Conservation (phyloP, 2,329 filamentous ascomycete genomes). For the Penicillium crustosum region DNA sequence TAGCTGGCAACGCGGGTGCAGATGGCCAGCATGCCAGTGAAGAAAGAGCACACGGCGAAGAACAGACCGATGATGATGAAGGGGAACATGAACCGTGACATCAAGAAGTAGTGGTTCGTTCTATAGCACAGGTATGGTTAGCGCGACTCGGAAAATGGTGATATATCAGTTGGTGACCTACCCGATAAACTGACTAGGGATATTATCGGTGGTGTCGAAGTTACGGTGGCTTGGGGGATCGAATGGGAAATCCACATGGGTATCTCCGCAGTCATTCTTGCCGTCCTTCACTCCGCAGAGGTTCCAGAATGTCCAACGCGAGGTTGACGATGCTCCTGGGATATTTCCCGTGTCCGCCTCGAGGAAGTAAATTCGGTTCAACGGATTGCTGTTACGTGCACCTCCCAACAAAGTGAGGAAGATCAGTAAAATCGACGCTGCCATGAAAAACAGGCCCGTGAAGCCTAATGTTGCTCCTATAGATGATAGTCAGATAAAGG, state of each 20-base stretch:
- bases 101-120: slow-evolving; percentile 70
- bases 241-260: slow-evolving; percentile 66
- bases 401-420: slow-evolving; percentile 67
- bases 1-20: slow-evolving; percentile 54
- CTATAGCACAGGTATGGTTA: slow-evolving; percentile 38
- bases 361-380: slow-evolving; percentile 82
- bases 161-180: slow-evolving; percentile 31
- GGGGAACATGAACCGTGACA: slow-evolving; percentile 90
- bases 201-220: slow-evolving; percentile 57
- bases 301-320: slow-evolving; percentile 91
- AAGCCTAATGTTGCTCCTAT: slow-evolving; percentile 58
- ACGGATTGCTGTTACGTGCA: slow-evolving; percentile 53
- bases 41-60: slow-evolving; percentile 58
- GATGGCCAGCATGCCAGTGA: slow-evolving; percentile 49
- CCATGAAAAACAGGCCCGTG: slow-evolving; percentile 61
- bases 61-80: slow-evolving; percentile 84
- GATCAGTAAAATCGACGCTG: slow-evolving; percentile 61
- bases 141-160: neutral
- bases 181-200: slow-evolving; percentile 57
- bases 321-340: slow-evolving; percentile 62
- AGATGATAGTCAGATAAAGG: slow-evolving; percentile 9
- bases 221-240: slow-evolving; percentile 57
- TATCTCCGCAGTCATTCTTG: slow-evolving; percentile 63
- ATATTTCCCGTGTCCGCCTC: slow-evolving; percentile 74
- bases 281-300: slow-evolving; percentile 65